These are phyloP conservation scores for Hypoxylon sp. DNA, from an alignment of 2,329 filamentous ascomycete genomes.

Conservation along the genomic window DNA sequence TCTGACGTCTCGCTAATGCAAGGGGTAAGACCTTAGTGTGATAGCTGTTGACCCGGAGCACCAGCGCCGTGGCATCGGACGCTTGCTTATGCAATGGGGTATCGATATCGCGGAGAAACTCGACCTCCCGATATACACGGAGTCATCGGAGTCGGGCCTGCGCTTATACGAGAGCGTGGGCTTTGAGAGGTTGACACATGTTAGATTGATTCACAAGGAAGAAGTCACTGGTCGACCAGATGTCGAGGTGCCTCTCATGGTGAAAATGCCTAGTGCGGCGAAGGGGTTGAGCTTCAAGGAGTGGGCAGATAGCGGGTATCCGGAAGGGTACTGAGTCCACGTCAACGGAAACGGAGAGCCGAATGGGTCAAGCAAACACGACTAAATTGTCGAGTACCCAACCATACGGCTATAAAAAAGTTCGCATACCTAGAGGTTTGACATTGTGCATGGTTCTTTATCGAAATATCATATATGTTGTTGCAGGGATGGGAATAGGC, in stretches of 20 bases:
- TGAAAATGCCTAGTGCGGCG: constrained; percentile 47
- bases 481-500: neutral
- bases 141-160: constrained; percentile 41
- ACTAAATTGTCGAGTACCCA: neutral
- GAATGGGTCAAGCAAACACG: constrained; percentile 5
- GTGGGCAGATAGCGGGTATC: constrained; percentile 43
- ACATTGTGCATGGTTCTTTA: neutral
- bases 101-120: constrained; percentile 46
- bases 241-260: constrained; percentile 46
- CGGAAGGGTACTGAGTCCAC: constrained; percentile 31
- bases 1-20: constrained; percentile 12
- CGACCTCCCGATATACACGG: constrained; percentile 47
- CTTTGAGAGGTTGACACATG: constrained; percentile 44
- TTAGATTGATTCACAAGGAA: constrained; percentile 45
- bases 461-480: neutral
- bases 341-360: constrained; percentile 17
- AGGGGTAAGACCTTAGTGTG: constrained; percentile 45
- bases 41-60: constrained; percentile 49
- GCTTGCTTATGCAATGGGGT: constrained; percentile 47
- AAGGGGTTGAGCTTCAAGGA: constrained; percentile 47
- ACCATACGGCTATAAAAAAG: neutral
- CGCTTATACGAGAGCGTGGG: constrained; percentile 43
- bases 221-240: constrained; percentile 43
- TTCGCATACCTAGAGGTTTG: neutral
- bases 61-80: constrained; percentile 45